These are phyloP conservation scores for Candida pseudofarinosa DNA, from an alignment of 805 yeast genomes.

Conservation along the genomic window DNA sequence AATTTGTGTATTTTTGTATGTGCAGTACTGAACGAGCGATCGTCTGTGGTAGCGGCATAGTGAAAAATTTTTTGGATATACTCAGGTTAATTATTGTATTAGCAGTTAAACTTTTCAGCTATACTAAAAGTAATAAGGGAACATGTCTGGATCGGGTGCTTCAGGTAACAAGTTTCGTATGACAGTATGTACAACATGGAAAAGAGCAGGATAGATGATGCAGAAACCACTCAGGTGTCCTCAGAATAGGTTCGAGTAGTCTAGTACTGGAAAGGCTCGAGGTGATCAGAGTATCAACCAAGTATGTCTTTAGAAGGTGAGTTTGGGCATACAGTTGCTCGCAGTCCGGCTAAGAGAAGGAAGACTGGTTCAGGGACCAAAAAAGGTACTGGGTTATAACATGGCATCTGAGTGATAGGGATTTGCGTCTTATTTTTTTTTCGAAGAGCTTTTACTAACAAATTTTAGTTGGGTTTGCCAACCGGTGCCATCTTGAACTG, in stretches of 20 bases:
- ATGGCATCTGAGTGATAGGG: too few species aligned
- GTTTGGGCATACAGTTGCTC: too few species aligned
- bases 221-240: too few species aligned
- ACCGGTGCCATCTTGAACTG: conserved; percentile 99
- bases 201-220: too few species aligned
- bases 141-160: conserved; percentile 91
- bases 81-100: conserved; percentile 1
- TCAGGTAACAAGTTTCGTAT: conserved; percentile 99
- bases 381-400: too few species aligned
- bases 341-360: too few species aligned
- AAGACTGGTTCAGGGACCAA: too few species aligned
- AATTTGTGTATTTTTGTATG: conserved; percentile 2
- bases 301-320: too few species aligned
- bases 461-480: conserved; percentile 90
- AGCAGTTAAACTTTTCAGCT: not conserved
- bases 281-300: too few species aligned
- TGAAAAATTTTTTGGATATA: conserved; percentile 6
- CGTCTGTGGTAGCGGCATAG: conserved; percentile 1
- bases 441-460: conserved; percentile 34
- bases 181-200: conserved; percentile 72
- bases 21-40: not conserved
- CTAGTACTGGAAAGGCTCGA: too few species aligned
- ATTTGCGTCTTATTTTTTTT: too few species aligned
- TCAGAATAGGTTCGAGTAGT: too few species aligned
- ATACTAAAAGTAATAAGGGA: conserved; percentile 24